A percentile compares a stretch with the other conserved stretches of the same genome.
These are phyloP conservation scores for Solanum rostratum DNA, from an alignment of 257 asterid species.

Conservation along the genomic window DNA sequence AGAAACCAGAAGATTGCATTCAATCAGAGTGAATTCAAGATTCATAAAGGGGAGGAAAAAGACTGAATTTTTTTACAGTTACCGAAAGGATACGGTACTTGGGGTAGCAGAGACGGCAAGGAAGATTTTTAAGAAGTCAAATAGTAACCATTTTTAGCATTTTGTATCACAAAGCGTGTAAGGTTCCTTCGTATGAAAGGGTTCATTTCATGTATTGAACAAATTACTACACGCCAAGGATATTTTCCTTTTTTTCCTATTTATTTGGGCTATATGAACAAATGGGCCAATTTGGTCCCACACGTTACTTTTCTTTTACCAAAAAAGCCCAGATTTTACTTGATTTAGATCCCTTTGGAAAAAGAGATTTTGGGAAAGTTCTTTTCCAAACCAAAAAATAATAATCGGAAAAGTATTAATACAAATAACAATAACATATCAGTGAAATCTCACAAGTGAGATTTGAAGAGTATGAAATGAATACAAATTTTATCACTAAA, in stretches of 20 bases:
- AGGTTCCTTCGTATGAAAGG: not conserved
- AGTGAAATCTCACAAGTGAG: no score
- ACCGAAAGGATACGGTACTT: not conserved
- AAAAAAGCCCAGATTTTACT: not conserved
- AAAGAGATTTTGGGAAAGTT: not conserved
- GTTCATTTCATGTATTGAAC: not conserved
- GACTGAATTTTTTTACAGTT: conserved; percentile 14
- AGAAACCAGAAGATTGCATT: no score
- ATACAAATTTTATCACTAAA: no score
- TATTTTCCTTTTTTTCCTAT: not conserved
- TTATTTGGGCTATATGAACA: not conserved
- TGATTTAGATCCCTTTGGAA: not conserved
- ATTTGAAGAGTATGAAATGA: no score
- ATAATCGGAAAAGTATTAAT: no score
- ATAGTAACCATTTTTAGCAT: not conserved
- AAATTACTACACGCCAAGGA: not conserved
- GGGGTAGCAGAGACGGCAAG: conserved; percentile 17
- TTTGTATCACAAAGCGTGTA: not conserved
- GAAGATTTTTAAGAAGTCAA: conserved; percentile 16
- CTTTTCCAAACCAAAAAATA: not conserved
- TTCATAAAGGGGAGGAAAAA: conserved; percentile 1
- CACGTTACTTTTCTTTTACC: not conserved
- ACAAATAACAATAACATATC: no score
- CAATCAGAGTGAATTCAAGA: not conserved
- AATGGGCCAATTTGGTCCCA: not conserved